These are phyloP conservation scores for Phytopythium aichiense DNA, from an alignment of 352 stramenopile species.

Conservation along the genomic window DNA sequence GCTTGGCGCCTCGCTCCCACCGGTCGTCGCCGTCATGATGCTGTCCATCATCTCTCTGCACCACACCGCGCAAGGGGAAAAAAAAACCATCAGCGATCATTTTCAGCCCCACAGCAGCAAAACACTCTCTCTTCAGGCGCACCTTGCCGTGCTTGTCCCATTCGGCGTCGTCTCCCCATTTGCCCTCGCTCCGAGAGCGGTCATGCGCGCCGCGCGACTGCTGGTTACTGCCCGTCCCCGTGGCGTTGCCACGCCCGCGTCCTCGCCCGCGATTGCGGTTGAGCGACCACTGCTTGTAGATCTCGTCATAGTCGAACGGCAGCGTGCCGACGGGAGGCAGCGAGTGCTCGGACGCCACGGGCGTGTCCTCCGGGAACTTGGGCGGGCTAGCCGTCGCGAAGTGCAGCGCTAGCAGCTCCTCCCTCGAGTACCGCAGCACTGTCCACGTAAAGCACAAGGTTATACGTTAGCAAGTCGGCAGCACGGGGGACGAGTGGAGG, in stretches of 20 bases:
- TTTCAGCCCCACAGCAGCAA: neutral
- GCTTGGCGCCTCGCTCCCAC: slow-evolving; percentile 54
- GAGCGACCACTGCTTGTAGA: slow-evolving; percentile 84
- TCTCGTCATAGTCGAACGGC: slow-evolving; percentile 85
- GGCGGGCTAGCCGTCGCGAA: slow-evolving; percentile 45
- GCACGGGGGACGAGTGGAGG: neutral
- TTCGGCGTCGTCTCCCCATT: slow-evolving; percentile 44
- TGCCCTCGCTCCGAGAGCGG: slow-evolving; percentile 40
- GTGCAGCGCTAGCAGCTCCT: slow-evolving; percentile 77
- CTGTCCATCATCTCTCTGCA: slow-evolving; percentile 24
- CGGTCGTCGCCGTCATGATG: slow-evolving; percentile 38
- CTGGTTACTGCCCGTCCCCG: slow-evolving; percentile 20
- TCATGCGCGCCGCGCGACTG: slow-evolving; percentile 31
- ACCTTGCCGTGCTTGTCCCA: slow-evolving; percentile 40
- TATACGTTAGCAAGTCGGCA: too few relatives aligned
- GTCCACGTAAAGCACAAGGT: too few relatives aligned
- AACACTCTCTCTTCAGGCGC: neutral
- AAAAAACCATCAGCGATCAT: neutral
- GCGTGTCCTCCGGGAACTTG: slow-evolving; percentile 53
- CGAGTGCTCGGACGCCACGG: slow-evolving; percentile 58
- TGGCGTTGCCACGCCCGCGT: slow-evolving; percentile 54
- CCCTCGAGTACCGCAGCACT: slow-evolving; percentile 78
- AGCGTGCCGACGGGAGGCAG: slow-evolving; percentile 67
- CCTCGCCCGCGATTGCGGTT: slow-evolving; percentile 79
- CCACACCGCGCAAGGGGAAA: neutral